Evolutionary conservation across 495 filamentous ascomycete species (phyloP).

Genomic region (Trichodelitschia bisporula): DNA sequence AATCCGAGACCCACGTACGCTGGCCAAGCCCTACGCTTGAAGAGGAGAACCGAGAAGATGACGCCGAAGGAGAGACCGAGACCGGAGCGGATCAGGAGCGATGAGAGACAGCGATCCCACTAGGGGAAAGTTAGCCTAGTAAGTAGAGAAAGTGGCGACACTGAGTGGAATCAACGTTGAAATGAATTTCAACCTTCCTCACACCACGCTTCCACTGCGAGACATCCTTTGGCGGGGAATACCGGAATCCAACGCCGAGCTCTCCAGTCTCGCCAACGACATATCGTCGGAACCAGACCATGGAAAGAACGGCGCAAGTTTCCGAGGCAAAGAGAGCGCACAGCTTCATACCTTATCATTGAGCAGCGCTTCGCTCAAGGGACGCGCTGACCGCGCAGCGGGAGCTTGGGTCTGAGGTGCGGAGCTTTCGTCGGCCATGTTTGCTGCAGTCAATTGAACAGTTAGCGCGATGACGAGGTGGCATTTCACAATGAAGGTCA

Average conservation of each 20-base stretch:
- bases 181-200: no score
- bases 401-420: no score
- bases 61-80: constrained; percentile 89
- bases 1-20: constrained; percentile 82
- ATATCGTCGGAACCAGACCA: constrained; percentile 4
- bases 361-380: constrained; percentile 77
- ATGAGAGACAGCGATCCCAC: constrained; percentile 97
- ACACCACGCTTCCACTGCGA: background rate
- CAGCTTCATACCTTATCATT: constrained; percentile 72
- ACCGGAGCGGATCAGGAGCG: constrained; percentile 79
- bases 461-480: no score
- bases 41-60: constrained; percentile 91
- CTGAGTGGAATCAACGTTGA: no score
- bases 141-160: background rate
- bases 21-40: constrained; percentile 93
- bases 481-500: no score
- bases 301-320: background rate
- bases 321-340: background rate
- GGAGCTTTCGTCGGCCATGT: no score
- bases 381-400: no score
- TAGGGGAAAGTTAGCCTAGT: constrained; percentile 16
- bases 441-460: no score
- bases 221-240: background rate
- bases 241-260: background rate
- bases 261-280: background rate